These are phyloP conservation scores for Chrysanthemum lavandulifolium DNA, from an alignment of 129 eudicot genomes.

Conservation along the genomic window DNA sequence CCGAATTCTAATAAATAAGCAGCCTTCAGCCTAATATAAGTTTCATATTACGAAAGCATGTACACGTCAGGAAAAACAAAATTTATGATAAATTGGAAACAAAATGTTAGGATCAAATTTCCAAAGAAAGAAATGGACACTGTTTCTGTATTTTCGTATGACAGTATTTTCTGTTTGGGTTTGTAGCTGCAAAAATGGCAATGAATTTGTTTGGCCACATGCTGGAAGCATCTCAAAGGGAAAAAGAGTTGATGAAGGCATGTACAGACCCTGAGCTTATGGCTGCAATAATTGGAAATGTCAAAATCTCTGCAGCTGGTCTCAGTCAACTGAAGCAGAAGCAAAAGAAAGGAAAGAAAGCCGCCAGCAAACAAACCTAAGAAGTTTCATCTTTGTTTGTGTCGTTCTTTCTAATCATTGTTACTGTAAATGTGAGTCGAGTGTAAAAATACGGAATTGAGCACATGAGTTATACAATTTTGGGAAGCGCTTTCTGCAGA, in stretches of 20 bases:
- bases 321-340: constrained; percentile 86
- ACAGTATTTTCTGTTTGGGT: background rate
- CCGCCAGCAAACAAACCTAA: constrained; percentile 47
- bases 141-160: background rate
- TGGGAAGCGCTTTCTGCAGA: background rate
- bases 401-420: background rate
- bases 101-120: background rate
- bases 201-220: constrained; percentile 84
- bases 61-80: background rate
- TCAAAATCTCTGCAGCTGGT: constrained; percentile 84
- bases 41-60: background rate
- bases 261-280: constrained; percentile 92
- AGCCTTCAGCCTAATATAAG: background rate
- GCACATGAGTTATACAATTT: background rate
- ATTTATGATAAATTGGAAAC: too few species aligned
- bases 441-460: background rate
- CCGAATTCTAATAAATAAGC: background rate
- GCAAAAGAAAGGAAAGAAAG: constrained; percentile 89
- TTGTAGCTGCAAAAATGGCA: constrained; percentile 85
- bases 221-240: constrained; percentile 68
- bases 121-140: background rate
- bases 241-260: constrained; percentile 97
- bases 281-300: constrained; percentile 86
- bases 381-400: background rate
- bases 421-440: constrained; percentile 15